These are phyloP conservation scores for Baorangia bicolor DNA, from an alignment of 768 basidiomycete genomes.

Conservation along the genomic window DNA sequence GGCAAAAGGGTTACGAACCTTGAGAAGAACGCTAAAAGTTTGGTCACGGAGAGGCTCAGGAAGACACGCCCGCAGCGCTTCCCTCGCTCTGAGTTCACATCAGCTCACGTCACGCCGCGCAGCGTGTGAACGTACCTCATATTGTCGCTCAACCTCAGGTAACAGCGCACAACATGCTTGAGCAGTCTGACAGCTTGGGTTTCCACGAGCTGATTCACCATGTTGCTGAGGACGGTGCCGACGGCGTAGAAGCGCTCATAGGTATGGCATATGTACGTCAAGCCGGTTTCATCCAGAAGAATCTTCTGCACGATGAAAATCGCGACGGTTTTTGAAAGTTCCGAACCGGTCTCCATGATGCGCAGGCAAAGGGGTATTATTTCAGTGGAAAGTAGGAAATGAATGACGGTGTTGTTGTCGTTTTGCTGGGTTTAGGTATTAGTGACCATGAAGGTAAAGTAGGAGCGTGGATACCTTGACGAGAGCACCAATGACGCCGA, in stretches of 20 bases:
- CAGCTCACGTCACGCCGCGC: constrained; percentile 4
- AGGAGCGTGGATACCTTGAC: constrained; percentile 70
- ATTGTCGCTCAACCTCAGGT: constrained; percentile 94
- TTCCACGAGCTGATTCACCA: constrained; percentile 98
- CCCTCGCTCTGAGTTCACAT: constrained; percentile 68
- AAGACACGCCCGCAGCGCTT: constrained; percentile 91
- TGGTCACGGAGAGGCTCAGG: constrained; percentile 94
- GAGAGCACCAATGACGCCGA: constrained; percentile 98
- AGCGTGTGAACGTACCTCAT: constrained; percentile 59
- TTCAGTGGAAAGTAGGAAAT: constrained; percentile 97
- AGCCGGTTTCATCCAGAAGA: constrained; percentile 92
- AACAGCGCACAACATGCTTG: constrained; percentile 98
- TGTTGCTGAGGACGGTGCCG: constrained; percentile 96
- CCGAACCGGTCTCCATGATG: constrained; percentile 99
- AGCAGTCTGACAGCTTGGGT: constrained; percentile 94
- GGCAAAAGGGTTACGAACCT: constrained; percentile 47
- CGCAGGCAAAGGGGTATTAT: constrained; percentile 98
- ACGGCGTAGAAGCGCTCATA: constrained; percentile 99
- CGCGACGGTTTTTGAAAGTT: constrained; percentile 97
- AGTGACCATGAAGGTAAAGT: constrained; percentile 6
- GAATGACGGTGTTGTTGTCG: constrained; percentile 98
- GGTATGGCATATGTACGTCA: constrained; percentile 99
- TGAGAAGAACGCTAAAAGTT: constrained; percentile 88
- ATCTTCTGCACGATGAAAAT: constrained; percentile 99
- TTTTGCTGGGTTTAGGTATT: constrained; percentile 72